These are phyloP conservation scores for Corynespora cassiicola DNA, from an alignment of 2,329 filamentous ascomycete species.

Conservation along the genomic window DNA sequence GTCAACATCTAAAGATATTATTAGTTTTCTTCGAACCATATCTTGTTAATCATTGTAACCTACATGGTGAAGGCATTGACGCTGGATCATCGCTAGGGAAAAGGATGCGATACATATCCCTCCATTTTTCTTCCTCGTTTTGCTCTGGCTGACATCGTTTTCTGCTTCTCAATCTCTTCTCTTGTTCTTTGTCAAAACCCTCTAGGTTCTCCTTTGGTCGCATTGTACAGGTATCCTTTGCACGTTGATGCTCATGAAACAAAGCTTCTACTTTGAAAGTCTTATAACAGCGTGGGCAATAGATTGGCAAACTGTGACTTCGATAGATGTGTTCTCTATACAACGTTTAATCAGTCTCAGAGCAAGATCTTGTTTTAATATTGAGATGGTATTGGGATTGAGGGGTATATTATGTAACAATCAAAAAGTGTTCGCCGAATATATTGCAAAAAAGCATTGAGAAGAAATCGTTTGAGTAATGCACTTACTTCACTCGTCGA, in stretches of 20 bases:
- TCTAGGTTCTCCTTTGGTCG: conserved; percentile 5
- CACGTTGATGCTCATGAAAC: conserved; percentile 8
- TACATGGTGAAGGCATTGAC: conserved; percentile 10
- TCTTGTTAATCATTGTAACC: not conserved
- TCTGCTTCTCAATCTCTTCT: conserved; percentile 6
- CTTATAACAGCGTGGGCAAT: conserved; percentile 8
- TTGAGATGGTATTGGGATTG: not conserved
- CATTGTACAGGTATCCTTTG: conserved; percentile 3
- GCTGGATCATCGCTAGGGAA: conserved; percentile 8
- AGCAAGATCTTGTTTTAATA: not conserved
- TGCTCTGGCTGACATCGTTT: conserved; percentile 2
- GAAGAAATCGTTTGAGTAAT: too few species aligned
- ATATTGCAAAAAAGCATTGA: too few species aligned
- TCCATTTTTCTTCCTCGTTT: conserved; percentile 10
- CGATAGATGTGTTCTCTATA: conserved; percentile 11
- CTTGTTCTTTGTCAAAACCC: conserved; percentile 10
- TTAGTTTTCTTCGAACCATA: not conserved
- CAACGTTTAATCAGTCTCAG: not conserved
- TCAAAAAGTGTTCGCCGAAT: too few species aligned
- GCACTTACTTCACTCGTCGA: conserved; percentile 10
- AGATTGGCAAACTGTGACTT: conserved; percentile 7
- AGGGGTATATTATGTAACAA: too few species aligned
- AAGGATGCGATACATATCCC: conserved; percentile 10
- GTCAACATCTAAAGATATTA: conserved; percentile 2
- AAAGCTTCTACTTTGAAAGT: conserved; percentile 6